phyloP scores from a whole-genome alignment of 768 basidiomycete species.

The Cyclocybe aegerita region DNA sequence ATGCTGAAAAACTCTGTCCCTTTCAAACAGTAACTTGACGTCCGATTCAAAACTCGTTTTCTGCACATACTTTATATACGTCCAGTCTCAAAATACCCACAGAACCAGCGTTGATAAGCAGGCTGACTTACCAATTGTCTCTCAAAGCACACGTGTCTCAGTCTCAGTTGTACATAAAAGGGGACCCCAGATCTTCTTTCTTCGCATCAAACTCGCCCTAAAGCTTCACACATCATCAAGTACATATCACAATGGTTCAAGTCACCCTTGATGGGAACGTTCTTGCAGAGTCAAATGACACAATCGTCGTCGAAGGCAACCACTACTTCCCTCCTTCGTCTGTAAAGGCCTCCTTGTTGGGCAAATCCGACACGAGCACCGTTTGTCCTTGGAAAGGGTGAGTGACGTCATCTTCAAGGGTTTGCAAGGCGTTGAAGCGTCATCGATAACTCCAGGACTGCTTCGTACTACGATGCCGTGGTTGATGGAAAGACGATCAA shows the following conservation, averaged over 20 bases:
- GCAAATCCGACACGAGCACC: constrained; percentile 47
- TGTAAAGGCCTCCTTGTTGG: constrained; percentile 46
- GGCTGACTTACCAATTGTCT: too few species aligned
- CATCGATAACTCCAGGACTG: constrained; percentile 38
- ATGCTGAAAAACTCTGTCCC: too few species aligned
- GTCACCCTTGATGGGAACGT: constrained; percentile 47
- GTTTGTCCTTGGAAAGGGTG: constrained; percentile 76
- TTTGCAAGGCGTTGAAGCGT: neutral
- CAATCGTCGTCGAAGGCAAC: constrained; percentile 63
- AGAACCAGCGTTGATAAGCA: too few species aligned
- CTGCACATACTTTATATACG: too few species aligned
- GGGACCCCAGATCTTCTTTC: neutral
- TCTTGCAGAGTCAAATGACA: constrained; percentile 58
- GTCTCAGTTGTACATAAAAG: too few species aligned
- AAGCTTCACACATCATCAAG: neutral
- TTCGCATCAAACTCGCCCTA: neutral
- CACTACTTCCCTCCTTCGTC: constrained; percentile 70
- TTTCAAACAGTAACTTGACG: too few species aligned
- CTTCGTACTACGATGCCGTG: constrained; percentile 62
- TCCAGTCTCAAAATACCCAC: too few species aligned
- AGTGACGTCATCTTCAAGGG: constrained; percentile 7
- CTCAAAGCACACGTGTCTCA: too few species aligned
- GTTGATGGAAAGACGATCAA: constrained; percentile 46
- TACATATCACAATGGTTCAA: constrained; percentile 41
- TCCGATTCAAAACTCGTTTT: too few species aligned